phyloP scores from a whole-genome alignment of 371 early-diverging fungal species.

The Haplosporangium sp. region DNA sequence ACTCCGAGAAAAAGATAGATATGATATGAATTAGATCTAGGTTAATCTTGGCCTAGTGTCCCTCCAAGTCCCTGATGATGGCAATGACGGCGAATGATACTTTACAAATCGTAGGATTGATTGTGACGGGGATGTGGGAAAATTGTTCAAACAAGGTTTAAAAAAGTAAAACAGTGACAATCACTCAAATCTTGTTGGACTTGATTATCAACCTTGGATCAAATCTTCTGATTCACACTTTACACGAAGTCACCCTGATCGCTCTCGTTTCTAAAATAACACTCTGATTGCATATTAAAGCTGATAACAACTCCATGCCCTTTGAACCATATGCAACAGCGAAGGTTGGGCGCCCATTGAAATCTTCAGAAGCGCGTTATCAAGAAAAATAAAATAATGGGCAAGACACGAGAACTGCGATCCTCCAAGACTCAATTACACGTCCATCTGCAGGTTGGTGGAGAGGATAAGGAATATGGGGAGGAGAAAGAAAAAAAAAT shows the following conservation, averaged over 20 bases:
- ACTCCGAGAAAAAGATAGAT: slow-evolving; percentile 25
- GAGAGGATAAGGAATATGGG: neutral
- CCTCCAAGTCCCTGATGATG: neutral
- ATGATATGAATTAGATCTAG: slow-evolving; percentile 18
- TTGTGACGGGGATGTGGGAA: slow-evolving; percentile 7
- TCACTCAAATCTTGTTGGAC: neutral
- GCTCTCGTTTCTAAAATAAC: neutral
- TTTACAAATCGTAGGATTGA: neutral
- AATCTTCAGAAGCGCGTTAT: neutral
- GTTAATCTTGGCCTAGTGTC: neutral
- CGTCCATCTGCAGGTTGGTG: neutral
- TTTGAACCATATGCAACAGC: neutral
- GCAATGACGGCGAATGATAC: neutral
- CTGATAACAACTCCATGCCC: neutral
- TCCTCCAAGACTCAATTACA: neutral
- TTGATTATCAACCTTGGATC: slow-evolving; percentile 1
- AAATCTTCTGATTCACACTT: neutral
- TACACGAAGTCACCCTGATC: neutral
- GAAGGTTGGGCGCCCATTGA: neutral
- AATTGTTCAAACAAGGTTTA: neutral
- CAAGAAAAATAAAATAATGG: slow-evolving; percentile 2
- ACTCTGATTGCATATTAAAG: neutral
- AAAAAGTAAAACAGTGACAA: slow-evolving; percentile 3
- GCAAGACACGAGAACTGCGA: neutral
- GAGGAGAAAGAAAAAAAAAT: neutral